Conservation (phyloP, 108 stramenopile species). For the Mediolabrus comicus region DNA sequence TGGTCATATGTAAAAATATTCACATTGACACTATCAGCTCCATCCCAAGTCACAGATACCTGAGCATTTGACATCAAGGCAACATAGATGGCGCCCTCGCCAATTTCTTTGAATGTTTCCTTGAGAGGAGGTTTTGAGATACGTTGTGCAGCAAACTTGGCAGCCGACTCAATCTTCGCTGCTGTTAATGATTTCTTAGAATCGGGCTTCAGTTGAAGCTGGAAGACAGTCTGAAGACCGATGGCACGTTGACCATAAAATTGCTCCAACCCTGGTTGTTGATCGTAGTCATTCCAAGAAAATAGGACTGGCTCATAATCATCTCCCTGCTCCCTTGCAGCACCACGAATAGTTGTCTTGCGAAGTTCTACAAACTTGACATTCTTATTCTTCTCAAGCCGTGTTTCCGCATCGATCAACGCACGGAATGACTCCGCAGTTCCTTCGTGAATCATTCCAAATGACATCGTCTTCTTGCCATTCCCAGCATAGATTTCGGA, state of each 20-base stretch:
- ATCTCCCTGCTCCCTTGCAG: slow-evolving; percentile 27
- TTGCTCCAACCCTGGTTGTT: slow-evolving; percentile 53
- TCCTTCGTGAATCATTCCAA: slow-evolving; percentile 43
- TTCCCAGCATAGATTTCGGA: slow-evolving; percentile 42
- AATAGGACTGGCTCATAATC: slow-evolving; percentile 31
- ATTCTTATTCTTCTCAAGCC: slow-evolving; percentile 12
- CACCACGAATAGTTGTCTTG: slow-evolving; percentile 40
- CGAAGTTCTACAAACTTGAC: slow-evolving; percentile 37
- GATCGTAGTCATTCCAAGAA: slow-evolving; percentile 61
- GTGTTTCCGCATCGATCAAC: slow-evolving; percentile 9
- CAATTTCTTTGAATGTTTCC: slow-evolving; percentile 42
- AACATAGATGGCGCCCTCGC: slow-evolving; percentile 57
- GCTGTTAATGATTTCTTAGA: slow-evolving; percentile 10
- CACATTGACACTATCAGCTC: slow-evolving; percentile 50
- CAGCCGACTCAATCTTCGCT: slow-evolving; percentile 13
- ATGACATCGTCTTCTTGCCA: slow-evolving; percentile 46
- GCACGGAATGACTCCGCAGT: slow-evolving; percentile 18
- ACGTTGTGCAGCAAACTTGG: slow-evolving; percentile 17
- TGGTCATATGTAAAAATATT: slow-evolving; percentile 64
- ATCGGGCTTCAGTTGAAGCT: slow-evolving; percentile 36
- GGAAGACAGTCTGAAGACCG: slow-evolving; percentile 62
- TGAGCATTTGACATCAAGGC: slow-evolving; percentile 35
- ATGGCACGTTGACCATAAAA: slow-evolving; percentile 59
- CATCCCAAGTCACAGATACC: slow-evolving; percentile 62
- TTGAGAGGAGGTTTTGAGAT: slow-evolving; percentile 3